Conservation (phyloP, 2,329 filamentous ascomycete species). For the Phoma sp. region DNA sequence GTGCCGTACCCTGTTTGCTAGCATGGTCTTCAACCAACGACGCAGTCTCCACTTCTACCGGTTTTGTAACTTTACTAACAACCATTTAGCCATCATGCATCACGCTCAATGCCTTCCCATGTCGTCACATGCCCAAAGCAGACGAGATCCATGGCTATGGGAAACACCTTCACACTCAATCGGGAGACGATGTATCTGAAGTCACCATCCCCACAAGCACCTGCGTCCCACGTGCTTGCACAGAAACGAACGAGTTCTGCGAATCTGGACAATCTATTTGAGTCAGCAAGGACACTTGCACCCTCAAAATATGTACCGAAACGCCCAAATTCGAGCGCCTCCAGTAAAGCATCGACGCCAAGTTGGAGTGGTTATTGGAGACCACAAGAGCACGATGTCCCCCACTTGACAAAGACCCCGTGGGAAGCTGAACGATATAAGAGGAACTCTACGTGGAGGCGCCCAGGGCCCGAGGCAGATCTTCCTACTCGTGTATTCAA, state of each 20-base stretch:
- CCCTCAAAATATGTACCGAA: not conserved
- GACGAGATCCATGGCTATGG: not conserved
- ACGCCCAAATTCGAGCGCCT: not conserved
- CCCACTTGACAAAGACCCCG: slow-evolving; percentile 44
- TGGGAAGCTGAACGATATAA: slow-evolving; percentile 50
- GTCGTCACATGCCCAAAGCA: not conserved
- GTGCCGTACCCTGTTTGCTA: not conserved
- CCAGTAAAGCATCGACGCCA: slow-evolving; percentile 6
- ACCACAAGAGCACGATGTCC: slow-evolving; percentile 20
- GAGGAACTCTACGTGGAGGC: slow-evolving; percentile 42
- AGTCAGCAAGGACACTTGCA: not conserved
- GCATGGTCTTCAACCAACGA: not conserved
- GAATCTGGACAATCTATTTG: not conserved
- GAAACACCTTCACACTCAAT: not conserved
- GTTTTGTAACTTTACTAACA: not conserved
- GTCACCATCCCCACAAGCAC: not conserved
- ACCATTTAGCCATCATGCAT: not conserved
- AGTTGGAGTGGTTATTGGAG: not conserved
- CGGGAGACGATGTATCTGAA: not conserved
- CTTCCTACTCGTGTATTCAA: slow-evolving; percentile 51
- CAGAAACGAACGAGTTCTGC: not conserved
- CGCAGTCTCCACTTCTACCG: not conserved
- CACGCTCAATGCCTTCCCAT: not conserved
- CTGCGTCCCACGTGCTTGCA: not conserved
- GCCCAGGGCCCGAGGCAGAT: slow-evolving; percentile 20